Evolutionary conservation across 805 yeast genomes (phyloP).

Genomic region (Wickerhamomyces strasburgensis): DNA sequence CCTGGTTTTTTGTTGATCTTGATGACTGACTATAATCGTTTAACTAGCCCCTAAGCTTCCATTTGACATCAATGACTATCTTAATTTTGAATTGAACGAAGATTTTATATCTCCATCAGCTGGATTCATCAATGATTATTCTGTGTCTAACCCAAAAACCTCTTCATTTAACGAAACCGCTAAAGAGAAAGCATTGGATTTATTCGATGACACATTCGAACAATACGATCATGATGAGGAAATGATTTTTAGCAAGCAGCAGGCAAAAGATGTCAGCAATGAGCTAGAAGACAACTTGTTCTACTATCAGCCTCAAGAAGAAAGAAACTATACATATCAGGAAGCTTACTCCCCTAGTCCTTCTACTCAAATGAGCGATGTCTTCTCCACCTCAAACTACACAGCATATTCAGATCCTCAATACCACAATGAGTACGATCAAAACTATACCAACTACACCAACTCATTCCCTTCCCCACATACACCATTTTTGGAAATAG

Average conservation of each 20-base stretch:
- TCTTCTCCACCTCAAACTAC: too few species aligned
- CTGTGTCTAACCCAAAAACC: not conserved
- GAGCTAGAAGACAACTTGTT: too few species aligned
- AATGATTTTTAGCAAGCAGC: too few species aligned
- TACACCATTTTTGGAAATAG: not conserved
- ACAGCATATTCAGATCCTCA: too few species aligned
- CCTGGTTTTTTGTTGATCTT: not conserved
- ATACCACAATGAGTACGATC: not conserved
- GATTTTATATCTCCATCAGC: constrained; percentile 17
- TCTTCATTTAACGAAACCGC: not conserved
- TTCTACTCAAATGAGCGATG: too few species aligned
- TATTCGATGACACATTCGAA: not conserved
- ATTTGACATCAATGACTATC: constrained; percentile 22
- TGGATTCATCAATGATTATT: constrained; percentile 19
- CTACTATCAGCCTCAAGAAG: too few species aligned
- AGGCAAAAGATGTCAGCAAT: too few species aligned
- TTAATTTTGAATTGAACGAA: constrained; percentile 21
- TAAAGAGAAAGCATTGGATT: not conserved
- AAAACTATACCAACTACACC: not conserved
- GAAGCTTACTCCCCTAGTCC: too few species aligned
- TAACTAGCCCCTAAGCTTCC: constrained; percentile 20
- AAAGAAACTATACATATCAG: too few species aligned
- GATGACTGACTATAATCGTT: not conserved
- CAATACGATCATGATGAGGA: not conserved
- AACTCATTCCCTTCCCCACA: not conserved